These are phyloP conservation scores for Suillus sp. DNA, from an alignment of 768 basidiomycete species.

Conservation along the genomic window DNA sequence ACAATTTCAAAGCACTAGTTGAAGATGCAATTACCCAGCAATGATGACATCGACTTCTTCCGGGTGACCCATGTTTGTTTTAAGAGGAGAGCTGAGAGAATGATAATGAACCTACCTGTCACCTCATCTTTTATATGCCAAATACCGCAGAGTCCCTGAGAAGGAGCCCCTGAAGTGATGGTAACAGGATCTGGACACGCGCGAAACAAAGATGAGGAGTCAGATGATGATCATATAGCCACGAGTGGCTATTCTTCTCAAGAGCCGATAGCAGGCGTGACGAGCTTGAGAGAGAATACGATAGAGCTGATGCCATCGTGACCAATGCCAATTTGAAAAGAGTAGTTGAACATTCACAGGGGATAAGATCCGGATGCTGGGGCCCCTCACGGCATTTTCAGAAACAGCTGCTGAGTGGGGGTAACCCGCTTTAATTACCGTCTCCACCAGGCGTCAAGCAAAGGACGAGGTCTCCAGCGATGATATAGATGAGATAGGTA, in stretches of 20 bases:
- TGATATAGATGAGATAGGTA: background rate
- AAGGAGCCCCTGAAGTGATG: constrained; percentile 14
- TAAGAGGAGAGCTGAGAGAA: constrained; percentile 1
- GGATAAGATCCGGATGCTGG: background rate
- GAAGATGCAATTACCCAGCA: constrained; percentile 43
- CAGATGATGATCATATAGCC: constrained; percentile 19
- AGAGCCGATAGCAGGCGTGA: background rate
- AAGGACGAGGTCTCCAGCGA: background rate
- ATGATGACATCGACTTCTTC: constrained; percentile 76
- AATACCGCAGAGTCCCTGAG: background rate
- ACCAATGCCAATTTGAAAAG: background rate
- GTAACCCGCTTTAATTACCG: background rate
- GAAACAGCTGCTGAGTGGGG: background rate
- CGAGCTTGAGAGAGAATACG: background rate
- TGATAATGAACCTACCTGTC: background rate
- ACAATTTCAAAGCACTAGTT: constrained; percentile 2
- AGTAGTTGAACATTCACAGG: background rate
- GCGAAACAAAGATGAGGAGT: constrained; percentile 6
- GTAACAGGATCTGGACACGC: background rate
- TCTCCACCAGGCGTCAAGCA: background rate
- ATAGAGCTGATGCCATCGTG: background rate
- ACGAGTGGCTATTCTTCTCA: background rate
- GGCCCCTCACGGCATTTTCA: background rate
- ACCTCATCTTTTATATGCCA: constrained; percentile 19
- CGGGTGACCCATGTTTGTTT: constrained; percentile 48